These are phyloP conservation scores for Guadua angustifolia DNA, from an alignment of 176 grass and related monocot species.

Conservation along the genomic window DNA sequence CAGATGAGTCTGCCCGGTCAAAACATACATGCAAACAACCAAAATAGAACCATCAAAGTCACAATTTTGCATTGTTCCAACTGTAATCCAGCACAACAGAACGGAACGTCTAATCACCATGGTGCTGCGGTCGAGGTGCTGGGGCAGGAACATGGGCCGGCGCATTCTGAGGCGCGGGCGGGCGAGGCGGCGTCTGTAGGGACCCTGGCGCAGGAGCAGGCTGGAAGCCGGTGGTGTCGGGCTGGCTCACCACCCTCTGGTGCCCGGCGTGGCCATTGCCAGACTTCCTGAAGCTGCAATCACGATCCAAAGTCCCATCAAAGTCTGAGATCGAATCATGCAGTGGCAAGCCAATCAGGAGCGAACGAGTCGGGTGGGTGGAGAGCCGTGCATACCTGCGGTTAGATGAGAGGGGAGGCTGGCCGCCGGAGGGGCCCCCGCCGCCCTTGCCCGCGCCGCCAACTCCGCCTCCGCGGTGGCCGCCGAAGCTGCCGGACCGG, in stretches of 20 bases:
- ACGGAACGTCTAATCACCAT: slow-evolving; percentile 17
- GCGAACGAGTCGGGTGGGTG: neutral
- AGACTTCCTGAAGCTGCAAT: slow-evolving; percentile 75
- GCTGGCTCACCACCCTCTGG: slow-evolving; percentile 63
- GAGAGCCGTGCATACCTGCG: slow-evolving; percentile 57
- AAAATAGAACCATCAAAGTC: neutral
- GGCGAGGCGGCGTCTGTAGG: slow-evolving; percentile 47
- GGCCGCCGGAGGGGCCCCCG: slow-evolving; percentile 47
- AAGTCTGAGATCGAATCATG: slow-evolving; percentile 47
- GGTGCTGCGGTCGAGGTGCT: slow-evolving; percentile 43
- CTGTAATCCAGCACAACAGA: neutral
- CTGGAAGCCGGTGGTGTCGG: slow-evolving; percentile 59
- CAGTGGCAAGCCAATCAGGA: neutral
- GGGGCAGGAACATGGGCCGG: slow-evolving; percentile 27
- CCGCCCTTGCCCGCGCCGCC: slow-evolving; percentile 55
- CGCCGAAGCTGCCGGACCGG: slow-evolving; percentile 71
- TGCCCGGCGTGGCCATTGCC: slow-evolving; percentile 66
- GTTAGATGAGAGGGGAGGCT: slow-evolving; percentile 54
- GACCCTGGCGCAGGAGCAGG: slow-evolving; percentile 48
- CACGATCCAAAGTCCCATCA: slow-evolving; percentile 48
- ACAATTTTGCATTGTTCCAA: neutral
- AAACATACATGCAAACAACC: slow-evolving; percentile 16
- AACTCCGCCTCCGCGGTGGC: slow-evolving; percentile 67
- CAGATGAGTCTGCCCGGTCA: slow-evolving; percentile 28
- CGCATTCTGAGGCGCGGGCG: slow-evolving; percentile 57